Evolutionary conservation across 495 filamentous ascomycete species (phyloP), one percentile per base, ranked within the genome.

Genomic region (Podospora fimiseda): DNA sequence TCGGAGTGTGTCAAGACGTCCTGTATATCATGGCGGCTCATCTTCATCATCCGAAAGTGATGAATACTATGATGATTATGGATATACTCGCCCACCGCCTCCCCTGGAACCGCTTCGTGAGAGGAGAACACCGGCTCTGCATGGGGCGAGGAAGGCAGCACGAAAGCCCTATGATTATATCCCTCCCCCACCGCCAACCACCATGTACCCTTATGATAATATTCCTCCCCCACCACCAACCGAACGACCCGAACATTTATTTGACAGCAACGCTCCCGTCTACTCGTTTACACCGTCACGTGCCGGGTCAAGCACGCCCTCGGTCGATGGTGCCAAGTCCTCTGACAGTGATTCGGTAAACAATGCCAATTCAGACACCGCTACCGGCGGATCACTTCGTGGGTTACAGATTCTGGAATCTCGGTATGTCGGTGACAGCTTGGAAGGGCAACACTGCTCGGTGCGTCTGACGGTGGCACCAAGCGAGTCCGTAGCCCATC

Each of bases 371-470:
- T 11, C 27, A 5, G 27, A 33, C 6, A 33, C 5, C 11, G 27
- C 27, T 33, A 33, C 27, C 11, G 27, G 27, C 27, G 6, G 11
- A 6, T 33, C 27, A 11, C 27, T 33, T 33, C 27, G 27, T 33
- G 27, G 27, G 6, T 11, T 5, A 30, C 45, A 49, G 19, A 37
- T 54, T 15, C 18, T 54, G 5, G 45, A 44, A 13, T 49, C 52
- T 2, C 1, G 21, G 9, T 54, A 54, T 37, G 21, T 18, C n/a
- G 52, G 52, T 13, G 52, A 54, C 14, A 39, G 52, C 9, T 20
- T 27, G 38, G 43, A 18, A 4, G 45, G 21, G 2, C 38, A 44
- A 3, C 45, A 49, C 14, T 44, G 43, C 27, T 24, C 44, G 1
- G 38, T 15, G 9, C 24, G 37, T 13, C 9, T 48, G 1, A 48